Conservation (phyloP, 352 stramenopile species). For the Aphanomyces euteiches region DNA sequence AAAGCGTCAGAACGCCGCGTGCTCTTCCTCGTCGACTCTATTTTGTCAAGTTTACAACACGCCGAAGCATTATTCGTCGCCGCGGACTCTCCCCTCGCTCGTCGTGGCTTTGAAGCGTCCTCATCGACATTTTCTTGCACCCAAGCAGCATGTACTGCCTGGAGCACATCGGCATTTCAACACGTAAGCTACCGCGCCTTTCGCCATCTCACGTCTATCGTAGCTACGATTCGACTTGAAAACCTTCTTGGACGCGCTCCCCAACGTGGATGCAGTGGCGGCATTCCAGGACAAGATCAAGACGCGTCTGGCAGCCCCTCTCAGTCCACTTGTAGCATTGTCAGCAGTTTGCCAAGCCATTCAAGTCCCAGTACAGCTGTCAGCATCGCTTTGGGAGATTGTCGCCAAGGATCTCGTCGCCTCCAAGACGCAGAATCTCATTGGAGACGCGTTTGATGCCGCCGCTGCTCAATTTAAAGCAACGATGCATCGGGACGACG, state of each 20-base stretch:
- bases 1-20: background rate
- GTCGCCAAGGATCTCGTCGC: constrained; percentile 11
- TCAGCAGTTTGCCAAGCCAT: background rate
- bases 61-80: constrained; percentile 6
- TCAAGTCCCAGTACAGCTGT: background rate
- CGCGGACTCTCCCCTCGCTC: background rate
- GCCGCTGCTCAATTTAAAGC: background rate
- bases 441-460: constrained; percentile 13
- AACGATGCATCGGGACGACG: background rate
- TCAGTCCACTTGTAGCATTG: background rate
- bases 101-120: no score
- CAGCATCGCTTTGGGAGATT: background rate
- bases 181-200: background rate
- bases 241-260: background rate
- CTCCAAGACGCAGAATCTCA: background rate
- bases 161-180: background rate
- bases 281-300: background rate
- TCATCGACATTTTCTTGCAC: background rate
- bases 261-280: constrained; percentile 7
- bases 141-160: background rate
- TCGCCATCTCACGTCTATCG: background rate
- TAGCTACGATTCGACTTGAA: constrained; percentile 13
- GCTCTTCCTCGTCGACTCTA: background rate
- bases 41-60: background rate
- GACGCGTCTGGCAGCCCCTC: background rate